Conservation (phyloP, 805 yeast species). For the Teunomyces atbi region DNA sequence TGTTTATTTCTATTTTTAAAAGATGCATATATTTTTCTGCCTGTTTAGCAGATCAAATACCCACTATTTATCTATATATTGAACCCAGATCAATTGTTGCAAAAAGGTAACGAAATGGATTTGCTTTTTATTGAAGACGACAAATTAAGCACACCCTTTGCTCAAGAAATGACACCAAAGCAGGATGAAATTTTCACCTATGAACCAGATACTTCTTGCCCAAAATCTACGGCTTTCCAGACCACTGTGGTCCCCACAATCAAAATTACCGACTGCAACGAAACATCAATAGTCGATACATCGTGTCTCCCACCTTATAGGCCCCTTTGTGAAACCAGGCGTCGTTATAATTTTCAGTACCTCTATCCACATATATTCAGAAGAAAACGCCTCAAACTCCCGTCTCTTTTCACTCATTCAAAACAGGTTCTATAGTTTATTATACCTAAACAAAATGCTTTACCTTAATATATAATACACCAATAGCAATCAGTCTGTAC, state of each 20-base stretch:
- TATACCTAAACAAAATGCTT: conserved; percentile 9
- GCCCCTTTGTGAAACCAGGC: too few species aligned
- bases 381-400: not conserved
- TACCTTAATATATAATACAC: conserved; percentile 24
- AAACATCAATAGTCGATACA: not conserved
- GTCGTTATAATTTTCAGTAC: not conserved
- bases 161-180: not conserved
- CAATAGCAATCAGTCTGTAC: conserved; percentile 32
- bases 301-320: too few species aligned
- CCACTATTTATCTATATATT: not conserved
- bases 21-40: not conserved
- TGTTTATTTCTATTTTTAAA: too few species aligned
- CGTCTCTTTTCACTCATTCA: not conserved
- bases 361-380: not conserved
- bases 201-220: not conserved
- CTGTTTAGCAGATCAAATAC: not conserved
- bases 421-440: not conserved
- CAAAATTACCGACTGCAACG: not conserved
- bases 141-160: not conserved
- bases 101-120: not conserved
- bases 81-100: not conserved
- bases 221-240: not conserved
- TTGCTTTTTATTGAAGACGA: not conserved
- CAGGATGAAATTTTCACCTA: not conserved
- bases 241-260: not conserved